These are phyloP conservation scores for Chaetoscypha palmicola DNA, from an alignment of 2,329 filamentous ascomycete genomes.

Conservation along the genomic window DNA sequence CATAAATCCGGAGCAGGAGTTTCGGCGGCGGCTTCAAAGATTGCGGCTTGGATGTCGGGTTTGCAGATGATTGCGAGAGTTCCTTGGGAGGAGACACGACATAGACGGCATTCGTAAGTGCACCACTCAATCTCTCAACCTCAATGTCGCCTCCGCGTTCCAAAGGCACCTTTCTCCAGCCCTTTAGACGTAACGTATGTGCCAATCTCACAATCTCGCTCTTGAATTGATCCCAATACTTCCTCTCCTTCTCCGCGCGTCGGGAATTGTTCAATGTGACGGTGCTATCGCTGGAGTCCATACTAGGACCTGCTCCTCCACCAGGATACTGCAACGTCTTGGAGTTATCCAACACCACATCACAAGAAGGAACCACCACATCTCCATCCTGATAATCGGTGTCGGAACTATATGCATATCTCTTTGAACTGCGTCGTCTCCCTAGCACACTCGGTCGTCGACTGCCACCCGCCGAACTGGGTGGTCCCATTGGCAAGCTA, in stretches of 20 bases:
- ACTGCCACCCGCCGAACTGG: neutral
- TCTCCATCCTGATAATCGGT: constrained; percentile 82
- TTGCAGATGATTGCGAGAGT: constrained; percentile 23
- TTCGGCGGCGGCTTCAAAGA: constrained; percentile 42
- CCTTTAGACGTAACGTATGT: constrained; percentile 83
- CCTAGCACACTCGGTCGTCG: constrained; percentile 15
- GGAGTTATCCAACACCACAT: constrained; percentile 80
- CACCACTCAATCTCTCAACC: constrained; percentile 77
- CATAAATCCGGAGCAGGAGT: constrained; percentile 84
- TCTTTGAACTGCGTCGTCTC: constrained; percentile 16
- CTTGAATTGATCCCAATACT: constrained; percentile 83
- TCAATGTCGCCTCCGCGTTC: constrained; percentile 61
- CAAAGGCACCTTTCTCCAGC: constrained; percentile 78
- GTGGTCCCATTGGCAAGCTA: constrained; percentile 3
- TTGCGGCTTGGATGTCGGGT: constrained; percentile 33
- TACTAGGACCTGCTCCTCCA: constrained; percentile 41
- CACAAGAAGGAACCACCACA: constrained; percentile 73
- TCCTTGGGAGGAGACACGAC: constrained; percentile 77
- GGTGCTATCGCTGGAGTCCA: constrained; percentile 33
- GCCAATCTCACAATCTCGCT: constrained; percentile 82
- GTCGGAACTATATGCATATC: constrained; percentile 58
- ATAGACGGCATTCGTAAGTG: constrained; percentile 93
- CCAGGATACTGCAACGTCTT: constrained; percentile 75
- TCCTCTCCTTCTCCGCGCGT: constrained; percentile 57
- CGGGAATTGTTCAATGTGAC: constrained; percentile 36